Conservation (phyloP, 2,329 filamentous ascomycete genomes). For the Clonostachys rosea region DNA sequence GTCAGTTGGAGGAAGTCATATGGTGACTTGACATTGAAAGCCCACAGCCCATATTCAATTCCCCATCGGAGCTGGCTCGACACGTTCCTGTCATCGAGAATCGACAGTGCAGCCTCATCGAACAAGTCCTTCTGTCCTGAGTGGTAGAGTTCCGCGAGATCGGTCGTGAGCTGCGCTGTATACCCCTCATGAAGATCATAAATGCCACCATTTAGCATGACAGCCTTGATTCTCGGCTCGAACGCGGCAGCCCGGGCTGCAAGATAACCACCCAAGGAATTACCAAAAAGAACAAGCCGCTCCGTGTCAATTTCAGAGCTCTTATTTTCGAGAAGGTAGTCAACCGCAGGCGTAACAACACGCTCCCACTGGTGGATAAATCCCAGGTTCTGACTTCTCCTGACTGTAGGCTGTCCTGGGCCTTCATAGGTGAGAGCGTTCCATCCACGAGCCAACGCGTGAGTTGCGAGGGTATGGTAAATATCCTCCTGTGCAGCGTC, state of each 20-base stretch:
- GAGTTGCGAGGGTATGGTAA: slow-evolving; percentile 19
- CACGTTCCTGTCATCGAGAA: slow-evolving; percentile 2
- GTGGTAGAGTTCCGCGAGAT: slow-evolving; percentile 2
- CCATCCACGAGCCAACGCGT: slow-evolving; percentile 27
- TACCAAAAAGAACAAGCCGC: slow-evolving; percentile 29
- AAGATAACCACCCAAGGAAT: slow-evolving; percentile 34
- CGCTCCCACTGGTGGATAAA: slow-evolving; percentile 38
- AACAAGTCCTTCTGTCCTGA: slow-evolving; percentile 8
- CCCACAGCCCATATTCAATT: slow-evolving; percentile 22
- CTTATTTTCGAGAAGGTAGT: slow-evolving; percentile 19
- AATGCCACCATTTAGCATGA: slow-evolving; percentile 28
- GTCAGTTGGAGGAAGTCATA: slow-evolving; percentile 14
- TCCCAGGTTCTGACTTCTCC: slow-evolving; percentile 30
- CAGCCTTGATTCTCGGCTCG: slow-evolving; percentile 32
- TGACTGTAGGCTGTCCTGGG: slow-evolving; percentile 34
- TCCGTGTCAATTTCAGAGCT: slow-evolving; percentile 18
- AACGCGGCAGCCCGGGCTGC: slow-evolving; percentile 33
- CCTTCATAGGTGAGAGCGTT: slow-evolving; percentile 41
- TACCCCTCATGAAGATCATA: slow-evolving; percentile 15
- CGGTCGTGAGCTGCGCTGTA: background rate
- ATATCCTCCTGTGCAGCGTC: slow-evolving; percentile 32
- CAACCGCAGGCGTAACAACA: slow-evolving; percentile 31
- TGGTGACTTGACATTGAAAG: slow-evolving; percentile 18
- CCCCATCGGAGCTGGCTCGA: slow-evolving; percentile 16
- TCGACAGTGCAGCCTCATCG: slow-evolving; percentile 4